These are phyloP conservation scores for Sporothrix humicola DNA, from an alignment of 2,329 filamentous ascomycete genomes.

Conservation along the genomic window DNA sequence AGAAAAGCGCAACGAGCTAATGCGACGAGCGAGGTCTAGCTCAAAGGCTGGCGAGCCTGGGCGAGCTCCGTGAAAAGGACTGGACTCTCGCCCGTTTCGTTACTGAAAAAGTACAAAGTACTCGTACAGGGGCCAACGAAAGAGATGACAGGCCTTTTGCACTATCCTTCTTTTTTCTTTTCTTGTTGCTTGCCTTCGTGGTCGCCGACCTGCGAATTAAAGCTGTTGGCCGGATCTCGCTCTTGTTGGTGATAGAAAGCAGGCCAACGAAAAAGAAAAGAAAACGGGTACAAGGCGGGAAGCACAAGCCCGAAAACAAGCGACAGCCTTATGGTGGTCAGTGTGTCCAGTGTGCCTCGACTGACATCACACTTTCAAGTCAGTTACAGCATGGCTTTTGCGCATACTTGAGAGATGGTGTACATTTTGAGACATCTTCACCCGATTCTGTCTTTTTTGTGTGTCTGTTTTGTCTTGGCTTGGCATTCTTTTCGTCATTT, in stretches of 20 bases:
- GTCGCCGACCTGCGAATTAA: constrained; percentile 3
- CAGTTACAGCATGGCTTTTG: background rate
- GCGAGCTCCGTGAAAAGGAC: too few species aligned
- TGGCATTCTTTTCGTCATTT: background rate
- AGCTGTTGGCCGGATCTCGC: background rate
- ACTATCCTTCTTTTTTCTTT: background rate
- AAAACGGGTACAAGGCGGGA: background rate
- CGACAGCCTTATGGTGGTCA: constrained; percentile 9
- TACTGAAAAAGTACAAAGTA: too few species aligned
- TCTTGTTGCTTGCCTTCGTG: background rate
- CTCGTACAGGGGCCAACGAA: background rate
- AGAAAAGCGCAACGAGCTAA: constrained; percentile 22
- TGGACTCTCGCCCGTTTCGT: background rate
- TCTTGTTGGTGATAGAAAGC: background rate
- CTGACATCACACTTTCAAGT: background rate
- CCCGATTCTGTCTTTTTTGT: too few species aligned
- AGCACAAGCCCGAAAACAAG: background rate
- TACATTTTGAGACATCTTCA: background rate
- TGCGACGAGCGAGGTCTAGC: constrained; percentile 20
- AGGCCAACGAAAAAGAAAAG: background rate
- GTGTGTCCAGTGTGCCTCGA: too few species aligned
- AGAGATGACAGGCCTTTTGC: background rate
- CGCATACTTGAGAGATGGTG: background rate
- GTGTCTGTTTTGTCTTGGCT: background rate
- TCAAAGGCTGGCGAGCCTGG: too few species aligned